These are phyloP conservation scores for Suhomyces ambrosiae DNA, from an alignment of 1,139 yeast genomes.

Conservation along the genomic window DNA sequence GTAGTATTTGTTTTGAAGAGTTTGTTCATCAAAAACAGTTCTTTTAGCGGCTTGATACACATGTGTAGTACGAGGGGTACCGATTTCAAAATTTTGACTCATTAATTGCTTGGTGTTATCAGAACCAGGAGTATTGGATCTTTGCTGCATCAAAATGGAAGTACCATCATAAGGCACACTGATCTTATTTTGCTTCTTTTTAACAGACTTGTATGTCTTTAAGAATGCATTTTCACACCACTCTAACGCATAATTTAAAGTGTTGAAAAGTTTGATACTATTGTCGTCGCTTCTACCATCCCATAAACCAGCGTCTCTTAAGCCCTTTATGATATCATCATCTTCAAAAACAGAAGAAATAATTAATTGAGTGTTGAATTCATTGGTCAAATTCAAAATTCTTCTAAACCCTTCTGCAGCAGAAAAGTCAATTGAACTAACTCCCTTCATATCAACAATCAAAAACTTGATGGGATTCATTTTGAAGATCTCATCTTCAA, in stretches of 20 bases:
- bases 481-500: slow-evolving; percentile 58
- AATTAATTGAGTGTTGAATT: slow-evolving; percentile 69
- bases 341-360: slow-evolving; percentile 74
- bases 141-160: slow-evolving; percentile 15
- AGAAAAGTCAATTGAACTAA: slow-evolving; percentile 83
- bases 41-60: slow-evolving; percentile 64
- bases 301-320: slow-evolving; percentile 75
- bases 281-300: slow-evolving; percentile 41
- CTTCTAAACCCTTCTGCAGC: slow-evolving; percentile 96
- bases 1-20: slow-evolving; percentile 34
- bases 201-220: slow-evolving; percentile 55
- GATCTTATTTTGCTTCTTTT: slow-evolving; percentile 22
- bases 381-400: slow-evolving; percentile 74
- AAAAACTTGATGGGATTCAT: slow-evolving; percentile 70
- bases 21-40: slow-evolving; percentile 48
- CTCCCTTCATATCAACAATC: slow-evolving; percentile 82
- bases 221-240: slow-evolving; percentile 95
- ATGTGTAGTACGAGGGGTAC: slow-evolving; percentile 67
- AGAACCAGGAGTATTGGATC: slow-evolving; percentile 13
- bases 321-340: slow-evolving; percentile 61
- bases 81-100: slow-evolving; percentile 29
- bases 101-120: slow-evolving; percentile 17
- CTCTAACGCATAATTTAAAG: slow-evolving; percentile 85
- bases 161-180: slow-evolving; percentile 15
- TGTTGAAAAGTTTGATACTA: slow-evolving; percentile 64